phyloP scores from a whole-genome alignment of 1,139 yeast species.

The Sugiyamaella japonica region DNA sequence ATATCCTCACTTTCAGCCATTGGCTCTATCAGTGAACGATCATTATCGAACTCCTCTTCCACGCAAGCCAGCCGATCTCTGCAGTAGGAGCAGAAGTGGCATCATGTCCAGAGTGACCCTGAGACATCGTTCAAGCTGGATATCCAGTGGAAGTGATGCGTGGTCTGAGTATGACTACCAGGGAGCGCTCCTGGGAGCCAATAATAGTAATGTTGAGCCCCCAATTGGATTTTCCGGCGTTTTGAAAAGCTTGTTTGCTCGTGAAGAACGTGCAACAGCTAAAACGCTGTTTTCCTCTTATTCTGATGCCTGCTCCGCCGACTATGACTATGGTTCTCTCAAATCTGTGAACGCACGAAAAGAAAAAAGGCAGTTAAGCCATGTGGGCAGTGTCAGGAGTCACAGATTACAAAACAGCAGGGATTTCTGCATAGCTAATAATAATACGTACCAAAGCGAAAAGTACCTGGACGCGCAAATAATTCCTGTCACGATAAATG shows the following conservation, averaged over 20 bases:
- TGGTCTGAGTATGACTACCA: conserved; percentile 33
- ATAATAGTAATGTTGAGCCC: conserved; percentile 23
- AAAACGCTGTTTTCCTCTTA: conserved; percentile 4
- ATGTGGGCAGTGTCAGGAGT: too few species aligned
- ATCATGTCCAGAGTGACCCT: conserved; percentile 23
- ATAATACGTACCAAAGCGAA: not conserved
- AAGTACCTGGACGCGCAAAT: not conserved
- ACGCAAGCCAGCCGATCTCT: not conserved
- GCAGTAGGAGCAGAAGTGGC: conserved; percentile 4
- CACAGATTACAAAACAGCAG: not conserved
- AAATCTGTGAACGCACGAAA: not conserved
- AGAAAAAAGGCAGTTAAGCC: not conserved
- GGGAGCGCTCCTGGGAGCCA: conserved; percentile 26
- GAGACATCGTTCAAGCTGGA: conserved; percentile 32
- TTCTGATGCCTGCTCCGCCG: conserved; percentile 16
- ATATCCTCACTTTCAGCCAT: conserved; percentile 28
- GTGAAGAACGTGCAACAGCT: conserved; percentile 31
- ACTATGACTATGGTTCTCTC: conserved; percentile 6
- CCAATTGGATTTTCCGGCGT: conserved; percentile 40
- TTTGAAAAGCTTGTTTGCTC: conserved; percentile 34
- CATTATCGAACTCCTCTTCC: conserved; percentile 12
- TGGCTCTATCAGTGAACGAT: conserved; percentile 21
- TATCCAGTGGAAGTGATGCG: conserved; percentile 23
- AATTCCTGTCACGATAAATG: conserved; percentile 7
- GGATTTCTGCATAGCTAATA: not conserved